Percentiles rank a stretch among this genome's conserved stretches.
Evolutionary conservation across 371 early-diverging fungal genomes (phyloP).

Genomic region (Encephalitozoon romaleae): DNA sequence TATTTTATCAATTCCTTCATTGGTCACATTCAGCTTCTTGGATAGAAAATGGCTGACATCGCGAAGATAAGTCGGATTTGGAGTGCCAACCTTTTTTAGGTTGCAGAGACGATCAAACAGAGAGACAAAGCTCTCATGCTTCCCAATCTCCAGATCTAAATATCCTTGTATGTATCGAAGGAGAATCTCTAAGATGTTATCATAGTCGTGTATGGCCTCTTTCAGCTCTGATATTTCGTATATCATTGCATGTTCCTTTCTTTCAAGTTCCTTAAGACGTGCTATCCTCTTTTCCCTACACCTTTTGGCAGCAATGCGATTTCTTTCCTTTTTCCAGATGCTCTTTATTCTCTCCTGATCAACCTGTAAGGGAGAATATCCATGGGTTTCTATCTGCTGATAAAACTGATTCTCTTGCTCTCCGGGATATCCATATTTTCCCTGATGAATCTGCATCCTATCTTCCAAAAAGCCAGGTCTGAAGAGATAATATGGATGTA

Average conservation of each 20-base stretch:
- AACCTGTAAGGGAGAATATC: not conserved
- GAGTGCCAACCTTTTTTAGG: constrained; percentile 26
- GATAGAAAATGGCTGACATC: constrained; percentile 25
- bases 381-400: not conserved
- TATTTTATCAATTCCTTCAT: constrained; percentile 31
- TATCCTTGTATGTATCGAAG: constrained; percentile 22
- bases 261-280: constrained; percentile 48
- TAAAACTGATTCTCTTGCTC: not conserved
- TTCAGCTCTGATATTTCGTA: constrained; percentile 35
- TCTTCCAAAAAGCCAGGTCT: not conserved
- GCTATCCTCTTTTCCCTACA: constrained; percentile 56
- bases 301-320: constrained; percentile 59
- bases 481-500: not conserved
- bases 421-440: not conserved
- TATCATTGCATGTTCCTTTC: constrained; percentile 25
- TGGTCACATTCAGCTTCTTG: constrained; percentile 24
- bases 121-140: constrained; percentile 24
- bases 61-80: constrained; percentile 10
- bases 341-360: constrained; percentile 40
- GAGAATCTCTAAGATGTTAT: constrained; percentile 26
- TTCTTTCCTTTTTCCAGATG: constrained; percentile 56
- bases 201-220: constrained; percentile 35
- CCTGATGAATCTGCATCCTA: not conserved
- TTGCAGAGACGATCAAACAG: constrained; percentile 36
- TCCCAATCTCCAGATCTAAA: not conserved